Evolutionary conservation across 2,329 filamentous ascomycete genomes (phyloP).

Genomic region (Aspergillus ochraceus): DNA sequence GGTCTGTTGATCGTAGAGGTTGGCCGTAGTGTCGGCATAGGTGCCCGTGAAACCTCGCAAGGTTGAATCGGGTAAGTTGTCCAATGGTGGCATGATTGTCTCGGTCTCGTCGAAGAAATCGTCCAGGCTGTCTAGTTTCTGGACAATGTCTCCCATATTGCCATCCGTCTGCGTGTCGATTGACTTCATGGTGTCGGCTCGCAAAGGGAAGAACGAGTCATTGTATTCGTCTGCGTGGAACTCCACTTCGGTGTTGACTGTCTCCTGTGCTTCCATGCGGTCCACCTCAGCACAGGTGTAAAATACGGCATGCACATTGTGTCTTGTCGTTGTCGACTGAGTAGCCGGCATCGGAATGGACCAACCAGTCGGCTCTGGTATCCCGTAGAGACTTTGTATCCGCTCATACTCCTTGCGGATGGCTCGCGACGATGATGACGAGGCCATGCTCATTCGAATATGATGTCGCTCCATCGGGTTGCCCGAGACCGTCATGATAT

Average conservation of each 20-base stretch:
- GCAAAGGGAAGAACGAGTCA: conserved; percentile 73
- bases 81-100: conserved; percentile 58
- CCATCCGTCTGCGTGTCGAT: conserved; percentile 65
- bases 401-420: conserved; percentile 93
- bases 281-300: conserved; percentile 80
- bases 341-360: conserved; percentile 90
- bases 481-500: conserved; percentile 91
- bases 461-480: conserved; percentile 93
- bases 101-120: conserved; percentile 76
- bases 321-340: conserved; percentile 80
- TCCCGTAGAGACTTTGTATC: conserved; percentile 92
- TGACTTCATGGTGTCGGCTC: conserved; percentile 90
- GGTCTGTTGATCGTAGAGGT: conserved; percentile 90
- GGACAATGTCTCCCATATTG: conserved; percentile 78
- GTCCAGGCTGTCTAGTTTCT: conserved; percentile 74
- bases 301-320: conserved; percentile 94
- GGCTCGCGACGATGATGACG: conserved; percentile 72
- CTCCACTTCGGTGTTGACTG: conserved; percentile 80
- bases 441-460: conserved; percentile 96
- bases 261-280: conserved; percentile 58
- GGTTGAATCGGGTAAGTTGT: conserved; percentile 36
- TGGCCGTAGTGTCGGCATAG: conserved; percentile 71
- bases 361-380: conserved; percentile 94
- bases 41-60: conserved; percentile 58
- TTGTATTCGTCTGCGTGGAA: conserved; percentile 88